Conservation (phyloP, 2,329 filamentous ascomycete species). For the Ceratocystis variospora region DNA sequence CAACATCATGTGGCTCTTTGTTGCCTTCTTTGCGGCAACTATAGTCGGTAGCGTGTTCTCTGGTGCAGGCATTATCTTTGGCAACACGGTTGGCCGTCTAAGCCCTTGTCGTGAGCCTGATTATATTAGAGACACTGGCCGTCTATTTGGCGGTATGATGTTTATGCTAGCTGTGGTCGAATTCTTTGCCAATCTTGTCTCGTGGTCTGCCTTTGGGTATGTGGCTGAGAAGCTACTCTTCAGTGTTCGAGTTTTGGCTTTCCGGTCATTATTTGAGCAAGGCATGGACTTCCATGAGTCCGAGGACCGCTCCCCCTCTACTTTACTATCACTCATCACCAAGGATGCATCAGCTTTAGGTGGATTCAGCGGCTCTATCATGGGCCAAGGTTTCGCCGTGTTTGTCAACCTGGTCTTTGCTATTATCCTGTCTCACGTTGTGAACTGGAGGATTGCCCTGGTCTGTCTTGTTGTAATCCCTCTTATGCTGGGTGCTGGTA, state of each 20-base stretch:
- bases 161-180: conserved; percentile 38
- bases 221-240: conserved; percentile 51
- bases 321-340: conserved; percentile 53
- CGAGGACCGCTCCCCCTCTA: conserved; percentile 44
- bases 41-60: conserved; percentile 43
- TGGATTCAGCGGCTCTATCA: conserved; percentile 54
- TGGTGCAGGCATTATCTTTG: conserved; percentile 40
- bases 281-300: conserved; percentile 60
- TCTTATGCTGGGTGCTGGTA: conserved; percentile 52
- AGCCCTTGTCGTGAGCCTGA: conserved; percentile 35
- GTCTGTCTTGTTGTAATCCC: conserved; percentile 58
- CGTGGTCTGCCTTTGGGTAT: conserved; percentile 36
- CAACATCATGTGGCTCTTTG: conserved; percentile 28
- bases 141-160: conserved; percentile 44
- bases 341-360: conserved; percentile 53
- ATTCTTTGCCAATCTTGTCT: conserved; percentile 41
- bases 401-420: conserved; percentile 53
- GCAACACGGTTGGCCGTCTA: conserved; percentile 30
- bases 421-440: conserved; percentile 53
- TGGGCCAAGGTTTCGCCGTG: conserved; percentile 56
- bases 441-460: conserved; percentile 64
- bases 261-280: conserved; percentile 52
- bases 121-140: conserved; percentile 27
- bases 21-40: conserved; percentile 32
- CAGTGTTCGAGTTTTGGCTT: conserved; percentile 47